A percentile compares a stretch with the other conserved stretches of the same genome.
Evolutionary conservation across 495 filamentous ascomycete species (phyloP).

Genomic region (Penicillium mononematosum): DNA sequence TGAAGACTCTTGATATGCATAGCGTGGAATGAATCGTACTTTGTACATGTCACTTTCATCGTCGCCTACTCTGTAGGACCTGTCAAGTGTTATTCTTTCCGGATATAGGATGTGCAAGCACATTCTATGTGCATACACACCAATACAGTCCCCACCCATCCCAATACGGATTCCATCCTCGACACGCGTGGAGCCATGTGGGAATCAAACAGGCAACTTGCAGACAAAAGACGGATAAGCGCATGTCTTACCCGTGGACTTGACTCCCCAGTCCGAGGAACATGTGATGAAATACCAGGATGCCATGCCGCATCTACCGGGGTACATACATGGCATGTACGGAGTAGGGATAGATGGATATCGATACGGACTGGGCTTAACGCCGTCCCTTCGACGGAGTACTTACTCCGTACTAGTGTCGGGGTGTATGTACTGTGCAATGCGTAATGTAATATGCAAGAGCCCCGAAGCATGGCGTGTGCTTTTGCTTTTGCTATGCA

Average conservation of each 20-base stretch:
- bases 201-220: conserved; percentile 6
- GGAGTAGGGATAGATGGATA: background rate
- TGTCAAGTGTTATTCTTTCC: background rate
- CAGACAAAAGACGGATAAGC: conserved; percentile 3
- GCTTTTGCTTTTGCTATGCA: background rate
- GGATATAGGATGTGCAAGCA: background rate
- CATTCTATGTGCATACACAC: background rate
- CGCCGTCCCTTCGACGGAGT: background rate
- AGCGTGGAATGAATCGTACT: background rate
- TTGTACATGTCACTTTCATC: background rate
- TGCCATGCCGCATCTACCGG: conserved; percentile 4
- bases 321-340: background rate
- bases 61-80: background rate
- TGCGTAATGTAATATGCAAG: conserved; percentile 1
- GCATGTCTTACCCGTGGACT: conserved; percentile 2
- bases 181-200: conserved; percentile 14
- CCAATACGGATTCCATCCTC: background rate
- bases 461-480: background rate
- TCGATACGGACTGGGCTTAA: background rate
- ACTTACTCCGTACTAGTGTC: background rate
- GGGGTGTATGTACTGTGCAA: background rate
- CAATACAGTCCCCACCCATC: background rate
- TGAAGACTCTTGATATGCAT: background rate
- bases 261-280: background rate
- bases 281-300: background rate